Base-by-base conservation (phyloP, 192 early-diverging fungal genomes). In the Paraglomus brasilianum region DNA sequence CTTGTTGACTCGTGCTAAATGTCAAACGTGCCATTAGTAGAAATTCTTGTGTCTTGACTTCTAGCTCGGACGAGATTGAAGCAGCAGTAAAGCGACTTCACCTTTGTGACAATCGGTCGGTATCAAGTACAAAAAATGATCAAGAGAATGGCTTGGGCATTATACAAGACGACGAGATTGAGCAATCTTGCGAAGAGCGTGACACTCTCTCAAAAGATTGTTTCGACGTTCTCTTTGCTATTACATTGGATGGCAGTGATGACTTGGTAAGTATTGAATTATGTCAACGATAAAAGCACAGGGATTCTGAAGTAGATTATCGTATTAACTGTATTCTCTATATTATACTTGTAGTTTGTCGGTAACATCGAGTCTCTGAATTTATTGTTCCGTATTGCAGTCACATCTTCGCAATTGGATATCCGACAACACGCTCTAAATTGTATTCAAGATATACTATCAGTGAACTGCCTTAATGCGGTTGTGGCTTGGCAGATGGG, bases 401-500 rank as follows among this genome's bases (percentile, higher is more conserved):
- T 78, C 17, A 61, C 70, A 17, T 78, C 77, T 1, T 74, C 70
- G 41, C 70, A 78, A 19, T 70, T 78, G 36, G 77, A 78, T 65
- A 44, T 78, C 3, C 73, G 77, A 11, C 77, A 78, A 43, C 59
- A 78, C 8, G 77, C 77, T 24, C 41, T 78, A 14, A 72, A 74
- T 55, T 66, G 70, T n/a, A 78, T 78, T 50, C 77, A 72, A n/a
- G 77, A 78, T 46, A 36, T 78, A 24, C 64, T 78, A 1, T 60
- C 77, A 5, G 47, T 74, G 9, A 78, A 78, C 53, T 63, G 68
- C 5, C 47, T 78, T 15, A 78, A 78, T 50, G 77, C 73, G 1
- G 77, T 78, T 8, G 77, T 73, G 1, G 77, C 77, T 1, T 78
- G 77, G 77, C 51, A 71, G 44, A 69, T 72, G 53, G 77, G 73